Base-by-base conservation (phyloP, 306 rosid genomes). In the Quercus robur region DNA sequence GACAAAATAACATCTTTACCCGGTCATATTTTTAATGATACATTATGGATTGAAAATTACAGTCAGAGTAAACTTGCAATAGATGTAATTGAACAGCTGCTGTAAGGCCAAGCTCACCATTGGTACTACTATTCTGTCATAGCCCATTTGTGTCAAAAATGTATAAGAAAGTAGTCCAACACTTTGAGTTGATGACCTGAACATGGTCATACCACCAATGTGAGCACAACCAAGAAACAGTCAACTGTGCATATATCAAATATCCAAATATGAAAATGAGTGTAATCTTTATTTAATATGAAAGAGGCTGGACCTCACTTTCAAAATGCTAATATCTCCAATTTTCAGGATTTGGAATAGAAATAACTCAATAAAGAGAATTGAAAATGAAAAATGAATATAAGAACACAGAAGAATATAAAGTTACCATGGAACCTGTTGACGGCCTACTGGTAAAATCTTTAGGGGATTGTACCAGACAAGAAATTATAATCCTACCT, bases 101-200 rank as follows among this genome's bases (percentile, higher is more conserved):
- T 12, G 54, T 35, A 56, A 70, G 81, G 63, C 20, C 66, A 68
- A 75, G 80, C 88, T 75, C 81, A 88, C 91, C 87, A 83, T 85
- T 9, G 89, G 91, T 74, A 88, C 89, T 59, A 85, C 82, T 75
- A 88, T 88, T 81, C 91, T 82, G 78, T 88, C 86, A 58, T 80
- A 76, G 77, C 84, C 85, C 56, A 84, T 61, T 38, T 21, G 81
- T 66, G 76, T 77, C 89, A 88, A 85, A 76, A 85, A 88, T 14
- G 91, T 83, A 61, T 85, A 88, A n/a, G 91, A 88, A n/a, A 88
- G 89, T 78, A 88, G 91, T 66, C 91, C 89, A 73, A 85, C 76
- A 74, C 89, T 85, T 75, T 88, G 89, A 56, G 87, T 88, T 76
- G 59, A 52, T 80, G 69, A 71, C 84, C 91, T 88, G 86, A 31